A percentile compares a stretch with the other conserved stretches of the same genome.
Evolutionary conservation across 2,329 filamentous ascomycete species (phyloP).

Genomic region (Pleurostoma richardsiae): DNA sequence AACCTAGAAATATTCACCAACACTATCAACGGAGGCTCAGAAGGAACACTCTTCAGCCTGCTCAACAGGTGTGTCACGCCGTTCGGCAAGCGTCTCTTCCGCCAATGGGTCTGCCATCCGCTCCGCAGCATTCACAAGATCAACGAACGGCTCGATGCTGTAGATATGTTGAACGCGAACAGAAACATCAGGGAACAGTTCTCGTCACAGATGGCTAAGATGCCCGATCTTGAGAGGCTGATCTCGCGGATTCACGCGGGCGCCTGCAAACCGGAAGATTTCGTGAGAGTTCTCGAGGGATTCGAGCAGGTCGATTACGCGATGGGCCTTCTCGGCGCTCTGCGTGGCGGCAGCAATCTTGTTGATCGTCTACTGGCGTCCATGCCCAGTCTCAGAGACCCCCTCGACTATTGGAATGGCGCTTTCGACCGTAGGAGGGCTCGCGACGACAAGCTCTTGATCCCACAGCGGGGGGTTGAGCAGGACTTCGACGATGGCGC

Average conservation of each 20-base stretch:
- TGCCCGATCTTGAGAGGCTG: constrained; percentile 89
- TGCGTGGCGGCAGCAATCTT: constrained; percentile 73
- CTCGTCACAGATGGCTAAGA: constrained; percentile 78
- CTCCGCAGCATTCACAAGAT: constrained; percentile 82
- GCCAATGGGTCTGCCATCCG: constrained; percentile 96
- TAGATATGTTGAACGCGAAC: constrained; percentile 87
- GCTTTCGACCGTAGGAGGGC: constrained; percentile 84
- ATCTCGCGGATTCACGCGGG: constrained; percentile 93
- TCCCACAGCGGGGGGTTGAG: constrained; percentile 83
- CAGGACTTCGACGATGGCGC: constrained; percentile 87
- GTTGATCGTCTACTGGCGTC: constrained; percentile 76
- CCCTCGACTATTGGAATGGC: constrained; percentile 80
- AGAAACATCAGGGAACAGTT: constrained; percentile 78
- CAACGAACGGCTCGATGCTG: constrained; percentile 89
- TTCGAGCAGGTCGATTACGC: constrained; percentile 98
- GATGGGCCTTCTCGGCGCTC: constrained; percentile 70
- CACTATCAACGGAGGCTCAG: constrained; percentile 75
- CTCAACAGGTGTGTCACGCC: constrained; percentile 94
- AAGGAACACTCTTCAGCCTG: constrained; percentile 85
- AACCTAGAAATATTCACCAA: constrained; percentile 98
- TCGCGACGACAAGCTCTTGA: constrained; percentile 72
- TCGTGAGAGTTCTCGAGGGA: constrained; percentile 87
- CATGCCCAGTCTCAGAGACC: constrained; percentile 78
- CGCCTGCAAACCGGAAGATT: constrained; percentile 85
- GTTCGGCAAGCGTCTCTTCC: constrained; percentile 92